Evolutionary conservation across 306 rosid genomes (phyloP).

Genomic region (Arachis stenosperma): DNA sequence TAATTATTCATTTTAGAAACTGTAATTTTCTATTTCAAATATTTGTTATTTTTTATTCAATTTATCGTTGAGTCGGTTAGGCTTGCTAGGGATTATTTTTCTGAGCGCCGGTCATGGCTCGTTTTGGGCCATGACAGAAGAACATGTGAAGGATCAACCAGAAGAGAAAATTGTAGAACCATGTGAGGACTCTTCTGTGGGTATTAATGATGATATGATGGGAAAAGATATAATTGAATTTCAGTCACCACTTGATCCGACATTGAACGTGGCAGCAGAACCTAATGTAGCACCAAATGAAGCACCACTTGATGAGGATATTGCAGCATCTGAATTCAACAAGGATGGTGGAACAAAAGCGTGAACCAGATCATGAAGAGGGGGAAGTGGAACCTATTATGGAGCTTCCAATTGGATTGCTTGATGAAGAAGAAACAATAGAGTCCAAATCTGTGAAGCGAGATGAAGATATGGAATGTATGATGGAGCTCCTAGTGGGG

Average conservation of each 20-base stretch:
- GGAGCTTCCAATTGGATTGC: constrained; percentile 29
- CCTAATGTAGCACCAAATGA: neutral
- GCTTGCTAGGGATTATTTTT: too few species aligned
- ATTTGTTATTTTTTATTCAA: too few species aligned
- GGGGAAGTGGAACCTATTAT: neutral
- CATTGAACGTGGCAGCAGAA: neutral
- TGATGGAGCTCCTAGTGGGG: constrained; percentile 26
- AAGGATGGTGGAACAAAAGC: neutral
- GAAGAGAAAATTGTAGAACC: constrained; percentile 7
- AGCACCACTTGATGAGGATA: neutral
- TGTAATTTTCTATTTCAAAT: too few species aligned
- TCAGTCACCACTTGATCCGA: neutral
- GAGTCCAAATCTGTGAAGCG: neutral
- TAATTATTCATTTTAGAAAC: too few species aligned
- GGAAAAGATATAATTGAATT: constrained; percentile 8
- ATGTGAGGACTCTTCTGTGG: constrained; percentile 24
- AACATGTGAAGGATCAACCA: constrained; percentile 26
- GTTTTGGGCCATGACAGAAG: too few species aligned
- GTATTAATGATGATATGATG: neutral
- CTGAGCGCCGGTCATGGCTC: too few species aligned
- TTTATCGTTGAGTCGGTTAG: too few species aligned
- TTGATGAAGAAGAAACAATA: constrained; percentile 12
- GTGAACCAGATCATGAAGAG: neutral
- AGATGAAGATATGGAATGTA: neutral
- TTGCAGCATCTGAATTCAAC: too few species aligned